Evolutionary conservation across 179 eudicot species (phyloP), one percentile per base, ranked within the genome.

Genomic region (Silene noctiflora): DNA sequence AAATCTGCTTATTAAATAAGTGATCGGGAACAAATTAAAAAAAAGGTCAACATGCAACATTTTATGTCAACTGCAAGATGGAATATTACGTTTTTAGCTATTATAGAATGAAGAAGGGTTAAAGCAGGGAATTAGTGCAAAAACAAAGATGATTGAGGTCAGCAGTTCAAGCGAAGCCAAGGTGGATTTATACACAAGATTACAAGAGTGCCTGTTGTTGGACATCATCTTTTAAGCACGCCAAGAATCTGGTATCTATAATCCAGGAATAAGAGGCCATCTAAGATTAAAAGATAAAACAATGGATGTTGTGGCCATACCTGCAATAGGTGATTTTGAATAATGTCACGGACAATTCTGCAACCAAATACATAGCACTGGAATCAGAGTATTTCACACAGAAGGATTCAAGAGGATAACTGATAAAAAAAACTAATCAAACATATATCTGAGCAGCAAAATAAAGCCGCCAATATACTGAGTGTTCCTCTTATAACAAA

Each of bases 261-360:
- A 29, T 60, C 16, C 53, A 46, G 53, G 16, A 46, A 46, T 46
- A 46, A 46, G 53, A 46, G 53, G 12, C 16, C 16, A 46, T 11
- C 53, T 46, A 12, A 44, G 8, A 74, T 74, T 61, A 33, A 69
- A 21, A 13, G 20, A 60, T 31, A 65, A 14, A 39, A 62, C 44
- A 48, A 9, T 11, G 53, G 42, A 56, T 35, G 67, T 59, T 17
- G 6, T 46, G 78, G 65, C 31, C 82, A 82, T 77, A 91, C 99
- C 97, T 95, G 99, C 83, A 95, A 80, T 63, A 95, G 89, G 81
- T 95, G 99, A 82, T 95, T 95, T 81, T 95, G 99, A 70, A 95
- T 95, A 59, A 95, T 93, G 80, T 95, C 99, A 24, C 99, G 96
- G 60, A 95, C 91, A 39, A 95, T 95, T 79, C 99, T 95, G 98